Percentiles rank a stretch among this genome's conserved stretches.
Conservation (phyloP, 345 rosid genomes). For the Aquilaria malaccensis region DNA sequence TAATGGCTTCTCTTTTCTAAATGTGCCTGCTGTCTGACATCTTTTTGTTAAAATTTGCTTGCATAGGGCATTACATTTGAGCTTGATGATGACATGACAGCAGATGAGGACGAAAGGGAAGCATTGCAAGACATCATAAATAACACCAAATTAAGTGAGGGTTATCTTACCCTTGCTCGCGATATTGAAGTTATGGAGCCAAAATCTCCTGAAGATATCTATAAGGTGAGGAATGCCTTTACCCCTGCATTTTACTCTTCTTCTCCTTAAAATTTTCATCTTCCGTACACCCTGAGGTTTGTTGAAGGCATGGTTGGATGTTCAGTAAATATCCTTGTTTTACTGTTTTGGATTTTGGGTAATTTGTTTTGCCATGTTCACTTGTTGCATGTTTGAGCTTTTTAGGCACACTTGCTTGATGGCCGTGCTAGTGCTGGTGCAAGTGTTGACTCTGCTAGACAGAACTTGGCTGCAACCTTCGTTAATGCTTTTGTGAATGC, state of each 20-base stretch:
- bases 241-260: background rate
- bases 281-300: background rate
- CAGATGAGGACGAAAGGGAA: conserved; percentile 58
- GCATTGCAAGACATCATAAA: conserved; percentile 74
- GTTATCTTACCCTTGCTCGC: conserved; percentile 91
- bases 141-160: conserved; percentile 72
- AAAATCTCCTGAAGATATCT: conserved; percentile 91
- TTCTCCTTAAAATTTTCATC: background rate
- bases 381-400: conserved; percentile 4
- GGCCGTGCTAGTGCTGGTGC: conserved; percentile 76
- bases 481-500: conserved; percentile 98
- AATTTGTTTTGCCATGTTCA: conserved; percentile 13
- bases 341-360: background rate
- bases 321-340: background rate
- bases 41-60: conserved; percentile 5
- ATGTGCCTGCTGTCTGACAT: background rate
- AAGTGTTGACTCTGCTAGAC: conserved; percentile 86
- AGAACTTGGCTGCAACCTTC: conserved; percentile 92
- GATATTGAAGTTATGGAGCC: conserved; percentile 99
- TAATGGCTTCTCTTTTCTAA: background rate
- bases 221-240: conserved; percentile 48
- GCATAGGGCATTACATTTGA: conserved; percentile 59
- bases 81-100: conserved; percentile 63
- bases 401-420: conserved; percentile 93
- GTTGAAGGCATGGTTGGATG: background rate